phyloP scores from a whole-genome alignment of 2,329 filamentous ascomycete species.

The Colletotrichum spaethianum region DNA sequence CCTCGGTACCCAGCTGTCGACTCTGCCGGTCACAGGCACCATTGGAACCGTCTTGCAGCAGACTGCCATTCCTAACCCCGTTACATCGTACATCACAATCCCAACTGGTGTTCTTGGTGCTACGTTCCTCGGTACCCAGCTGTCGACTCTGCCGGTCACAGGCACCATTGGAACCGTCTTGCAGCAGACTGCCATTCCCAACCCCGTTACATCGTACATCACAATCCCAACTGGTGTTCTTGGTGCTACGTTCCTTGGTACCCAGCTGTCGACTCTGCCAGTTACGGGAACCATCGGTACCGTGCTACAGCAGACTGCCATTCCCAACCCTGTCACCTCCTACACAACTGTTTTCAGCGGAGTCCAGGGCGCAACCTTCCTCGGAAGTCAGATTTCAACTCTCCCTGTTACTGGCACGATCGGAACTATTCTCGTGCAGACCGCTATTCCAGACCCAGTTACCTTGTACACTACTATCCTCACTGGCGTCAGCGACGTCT shows the following conservation, averaged over 20 bases:
- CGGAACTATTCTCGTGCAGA: background rate
- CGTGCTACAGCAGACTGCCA: background rate
- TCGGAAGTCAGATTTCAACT: background rate
- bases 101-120: background rate
- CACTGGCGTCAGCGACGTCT: background rate
- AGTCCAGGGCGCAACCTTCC: background rate
- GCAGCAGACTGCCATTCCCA: background rate
- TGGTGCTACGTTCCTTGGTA: slow-evolving; percentile 1
- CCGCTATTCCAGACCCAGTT: background rate
- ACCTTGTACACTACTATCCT: background rate
- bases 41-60: background rate
- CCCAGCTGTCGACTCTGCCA: background rate
- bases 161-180: slow-evolving; percentile 5
- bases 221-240: background rate
- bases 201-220: background rate
- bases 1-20: background rate
- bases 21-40: background rate
- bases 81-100: background rate
- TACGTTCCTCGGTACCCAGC: slow-evolving; percentile 6
- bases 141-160: background rate
- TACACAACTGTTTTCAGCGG: background rate
- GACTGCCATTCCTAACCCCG: background rate
- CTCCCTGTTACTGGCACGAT: background rate
- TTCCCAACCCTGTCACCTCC: background rate
- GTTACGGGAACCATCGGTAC: background rate